Evolutionary conservation across 2,329 filamentous ascomycete genomes (phyloP).

Genomic region (Xylaria sp.): DNA sequence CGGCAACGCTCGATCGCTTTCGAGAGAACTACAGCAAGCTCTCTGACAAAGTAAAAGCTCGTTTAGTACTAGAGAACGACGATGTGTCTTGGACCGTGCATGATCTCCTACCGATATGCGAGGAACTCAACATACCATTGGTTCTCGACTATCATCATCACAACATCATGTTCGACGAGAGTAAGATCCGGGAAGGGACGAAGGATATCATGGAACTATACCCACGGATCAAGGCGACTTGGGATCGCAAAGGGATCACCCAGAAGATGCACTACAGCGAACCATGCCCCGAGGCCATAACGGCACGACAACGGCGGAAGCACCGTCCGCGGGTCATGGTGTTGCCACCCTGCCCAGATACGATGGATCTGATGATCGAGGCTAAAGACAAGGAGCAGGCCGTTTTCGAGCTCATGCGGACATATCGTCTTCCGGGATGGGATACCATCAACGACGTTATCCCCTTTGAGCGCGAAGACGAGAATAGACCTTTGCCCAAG

Average conservation of each 20-base stretch:
- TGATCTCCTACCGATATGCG: constrained; percentile 81
- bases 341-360: constrained; percentile 72
- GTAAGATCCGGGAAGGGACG: constrained; percentile 73
- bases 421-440: constrained; percentile 75
- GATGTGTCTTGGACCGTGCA: constrained; percentile 92
- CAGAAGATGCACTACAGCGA: constrained; percentile 99
- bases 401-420: constrained; percentile 89
- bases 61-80: constrained; percentile 89
- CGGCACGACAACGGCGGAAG: constrained; percentile 71
- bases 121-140: constrained; percentile 88
- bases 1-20: constrained; percentile 71
- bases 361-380: constrained; percentile 98
- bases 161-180: constrained; percentile 80
- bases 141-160: constrained; percentile 94
- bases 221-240: constrained; percentile 74
- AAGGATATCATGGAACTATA: constrained; percentile 70
- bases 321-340: constrained; percentile 75
- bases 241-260: constrained; percentile 75
- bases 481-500: constrained; percentile 55
- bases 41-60: constrained; percentile 65
- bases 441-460: constrained; percentile 70
- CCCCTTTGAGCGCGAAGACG: constrained; percentile 70
- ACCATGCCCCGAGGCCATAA: constrained; percentile 68
- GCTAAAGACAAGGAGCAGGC: constrained; percentile 98
- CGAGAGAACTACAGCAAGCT: constrained; percentile 65